These are phyloP conservation scores for Mycena galopus DNA, from an alignment of 768 basidiomycete species.

Conservation along the genomic window DNA sequence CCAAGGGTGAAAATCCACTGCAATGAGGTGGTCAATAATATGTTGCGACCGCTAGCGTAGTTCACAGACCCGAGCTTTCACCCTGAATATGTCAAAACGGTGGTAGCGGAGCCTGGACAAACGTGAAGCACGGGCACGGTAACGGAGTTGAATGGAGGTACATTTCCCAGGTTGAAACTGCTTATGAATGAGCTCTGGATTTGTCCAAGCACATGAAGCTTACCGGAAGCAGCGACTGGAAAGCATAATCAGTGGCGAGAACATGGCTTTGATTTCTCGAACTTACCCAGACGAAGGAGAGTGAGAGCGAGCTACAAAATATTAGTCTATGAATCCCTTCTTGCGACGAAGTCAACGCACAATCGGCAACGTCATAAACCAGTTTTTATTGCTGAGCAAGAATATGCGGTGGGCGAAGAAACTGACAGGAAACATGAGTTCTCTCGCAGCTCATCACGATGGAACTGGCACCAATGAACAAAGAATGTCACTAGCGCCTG, in stretches of 20 bases:
- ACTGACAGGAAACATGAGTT: conserved; percentile 33
- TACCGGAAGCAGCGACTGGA: conserved; percentile 39
- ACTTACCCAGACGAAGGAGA: conserved; percentile 40
- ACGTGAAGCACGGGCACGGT: not conserved
- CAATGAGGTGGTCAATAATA: conserved; percentile 26
- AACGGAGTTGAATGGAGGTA: conserved; percentile 4
- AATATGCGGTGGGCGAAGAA: conserved; percentile 53
- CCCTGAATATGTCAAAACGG: conserved; percentile 37
- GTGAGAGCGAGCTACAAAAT: conserved; percentile 36
- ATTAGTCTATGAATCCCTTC: not conserved
- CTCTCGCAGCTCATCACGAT: not conserved
- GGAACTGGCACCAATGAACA: conserved; percentile 53
- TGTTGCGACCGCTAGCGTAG: not conserved
- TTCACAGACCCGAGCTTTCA: conserved; percentile 27
- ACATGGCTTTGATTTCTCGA: not conserved
- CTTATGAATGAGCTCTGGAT: too few species aligned
- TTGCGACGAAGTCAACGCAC: conserved; percentile 20
- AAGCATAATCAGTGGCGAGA: not conserved
- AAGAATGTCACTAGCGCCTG: conserved; percentile 56
- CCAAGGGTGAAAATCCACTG: conserved; percentile 69
- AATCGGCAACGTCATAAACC: conserved; percentile 39
- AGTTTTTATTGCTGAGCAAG: conserved; percentile 44
- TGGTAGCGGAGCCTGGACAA: conserved; percentile 36
- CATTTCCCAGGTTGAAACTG: conserved; percentile 45
- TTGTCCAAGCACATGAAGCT: not conserved